These are phyloP conservation scores for Litchi chinensis DNA, from an alignment of 345 rosid genomes.

Conservation along the genomic window DNA sequence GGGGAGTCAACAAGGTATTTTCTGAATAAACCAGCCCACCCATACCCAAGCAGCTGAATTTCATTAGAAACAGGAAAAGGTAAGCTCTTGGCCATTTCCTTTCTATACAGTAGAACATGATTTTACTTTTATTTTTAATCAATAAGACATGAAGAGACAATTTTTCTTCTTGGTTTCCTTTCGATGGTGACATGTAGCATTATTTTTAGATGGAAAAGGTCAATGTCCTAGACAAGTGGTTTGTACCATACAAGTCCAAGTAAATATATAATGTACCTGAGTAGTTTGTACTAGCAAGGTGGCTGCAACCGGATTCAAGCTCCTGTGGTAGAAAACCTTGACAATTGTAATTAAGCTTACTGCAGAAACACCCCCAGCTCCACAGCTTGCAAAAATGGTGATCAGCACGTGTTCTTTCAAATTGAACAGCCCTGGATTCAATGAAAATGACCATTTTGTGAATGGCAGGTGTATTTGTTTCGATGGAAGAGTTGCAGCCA, in stretches of 20 bases:
- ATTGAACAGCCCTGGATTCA: conserved; percentile 66
- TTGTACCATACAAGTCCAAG: not conserved
- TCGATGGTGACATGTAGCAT: not conserved
- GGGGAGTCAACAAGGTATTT: conserved; percentile 74
- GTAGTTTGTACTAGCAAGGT: not conserved
- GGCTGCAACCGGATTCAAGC: not conserved
- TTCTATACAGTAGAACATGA: no score
- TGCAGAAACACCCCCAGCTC: conserved; percentile 43
- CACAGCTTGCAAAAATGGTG: conserved; percentile 56
- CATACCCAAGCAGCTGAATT: conserved; percentile 77
- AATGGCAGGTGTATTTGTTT: conserved; percentile 27
- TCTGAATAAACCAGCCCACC: conserved; percentile 83
- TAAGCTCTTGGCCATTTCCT: not conserved
- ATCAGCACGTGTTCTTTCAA: conserved; percentile 55
- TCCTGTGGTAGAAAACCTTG: not conserved
- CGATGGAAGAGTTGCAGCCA: conserved; percentile 40
- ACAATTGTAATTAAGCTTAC: conserved; percentile 34
- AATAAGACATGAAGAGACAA: no score
- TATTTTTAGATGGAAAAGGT: not conserved
- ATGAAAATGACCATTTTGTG: conserved; percentile 43
- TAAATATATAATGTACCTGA: not conserved
- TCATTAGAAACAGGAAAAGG: not conserved
- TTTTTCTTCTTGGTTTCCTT: not conserved
- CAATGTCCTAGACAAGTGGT: not conserved
- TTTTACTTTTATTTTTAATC: not conserved